A percentile compares a stretch with the other conserved stretches of the same genome.
These are phyloP conservation scores for Talaromyces borbonicus DNA, from an alignment of 495 filamentous ascomycete species.

Conservation along the genomic window DNA sequence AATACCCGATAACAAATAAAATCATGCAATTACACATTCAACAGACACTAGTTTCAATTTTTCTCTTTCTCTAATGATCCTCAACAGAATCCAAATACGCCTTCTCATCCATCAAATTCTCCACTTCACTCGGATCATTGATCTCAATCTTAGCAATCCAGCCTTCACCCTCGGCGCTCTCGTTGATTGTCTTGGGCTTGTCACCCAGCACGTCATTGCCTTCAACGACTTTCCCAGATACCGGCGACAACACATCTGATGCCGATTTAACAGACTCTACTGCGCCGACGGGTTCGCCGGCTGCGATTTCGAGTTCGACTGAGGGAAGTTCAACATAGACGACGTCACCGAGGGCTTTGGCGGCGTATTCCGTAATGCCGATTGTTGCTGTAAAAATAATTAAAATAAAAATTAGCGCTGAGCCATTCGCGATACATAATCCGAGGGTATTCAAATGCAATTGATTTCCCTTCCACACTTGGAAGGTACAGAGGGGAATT, in stretches of 20 bases:
- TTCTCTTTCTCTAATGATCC: constrained; percentile 33
- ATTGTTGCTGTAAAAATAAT: constrained; percentile 60
- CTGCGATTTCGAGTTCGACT: constrained; percentile 47
- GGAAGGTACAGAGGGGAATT: not conserved
- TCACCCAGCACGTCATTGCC: constrained; percentile 67
- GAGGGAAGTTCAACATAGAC: constrained; percentile 91
- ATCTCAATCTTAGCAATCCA: constrained; percentile 90
- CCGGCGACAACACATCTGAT: constrained; percentile 86
- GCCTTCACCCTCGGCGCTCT: constrained; percentile 72
- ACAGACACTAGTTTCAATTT: too few relatives aligned
- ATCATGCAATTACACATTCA: too few relatives aligned
- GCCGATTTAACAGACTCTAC: constrained; percentile 98
- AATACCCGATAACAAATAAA: not conserved
- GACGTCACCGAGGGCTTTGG: constrained; percentile 84
- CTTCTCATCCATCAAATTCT: constrained; percentile 59
- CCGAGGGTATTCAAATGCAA: not conserved
- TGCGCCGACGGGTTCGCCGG: constrained; percentile 77
- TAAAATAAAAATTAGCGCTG: too few relatives aligned
- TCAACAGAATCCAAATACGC: constrained; percentile 66
- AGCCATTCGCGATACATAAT: too few relatives aligned
- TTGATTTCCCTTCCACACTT: not conserved
- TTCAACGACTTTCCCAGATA: constrained; percentile 62
- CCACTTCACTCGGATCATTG: constrained; percentile 56
- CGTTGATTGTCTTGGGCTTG: constrained; percentile 77
- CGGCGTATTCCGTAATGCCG: constrained; percentile 86